Percentiles rank a stretch among this genome's conserved stretches.
phyloP scores from a whole-genome alignment of 805 yeast genomes.

The Candida caryicola region DNA sequence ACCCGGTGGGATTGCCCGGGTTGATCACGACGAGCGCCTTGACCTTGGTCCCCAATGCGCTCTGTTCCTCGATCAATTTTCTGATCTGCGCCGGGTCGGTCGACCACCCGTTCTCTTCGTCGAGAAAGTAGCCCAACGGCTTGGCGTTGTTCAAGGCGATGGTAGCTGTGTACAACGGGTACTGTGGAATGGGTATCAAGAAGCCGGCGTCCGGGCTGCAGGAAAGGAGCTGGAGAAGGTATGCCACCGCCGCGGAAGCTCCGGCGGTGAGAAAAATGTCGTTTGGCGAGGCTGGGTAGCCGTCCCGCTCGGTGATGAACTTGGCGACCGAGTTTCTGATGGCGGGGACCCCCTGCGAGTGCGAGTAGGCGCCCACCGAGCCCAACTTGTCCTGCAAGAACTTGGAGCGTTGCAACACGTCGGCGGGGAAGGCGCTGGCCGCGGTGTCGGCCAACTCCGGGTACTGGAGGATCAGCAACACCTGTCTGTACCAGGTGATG shows the following conservation, averaged over 20 bases:
- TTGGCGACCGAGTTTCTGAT: constrained; percentile 78
- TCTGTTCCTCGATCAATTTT: constrained; percentile 47
- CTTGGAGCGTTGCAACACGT: constrained; percentile 72
- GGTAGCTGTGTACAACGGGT: constrained; percentile 95
- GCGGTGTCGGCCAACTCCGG: constrained; percentile 54
- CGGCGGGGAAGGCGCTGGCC: constrained; percentile 47
- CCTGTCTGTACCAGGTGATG: constrained; percentile 91
- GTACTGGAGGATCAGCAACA: constrained; percentile 78
- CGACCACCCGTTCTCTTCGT: constrained; percentile 83
- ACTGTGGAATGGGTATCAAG: constrained; percentile 96
- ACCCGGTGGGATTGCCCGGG: constrained; percentile 99
- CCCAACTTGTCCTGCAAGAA: constrained; percentile 59
- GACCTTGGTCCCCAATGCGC: constrained; percentile 54
- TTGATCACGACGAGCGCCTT: constrained; percentile 88
- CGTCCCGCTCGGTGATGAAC: constrained; percentile 79
- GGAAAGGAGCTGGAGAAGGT: constrained; percentile 68
- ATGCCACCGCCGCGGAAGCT: constrained; percentile 91
- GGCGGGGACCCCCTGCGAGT: constrained; percentile 79
- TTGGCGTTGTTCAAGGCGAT: constrained; percentile 78
- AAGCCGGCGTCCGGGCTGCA: constrained; percentile 68
- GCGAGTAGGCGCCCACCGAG: constrained; percentile 93
- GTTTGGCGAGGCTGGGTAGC: constrained; percentile 57
- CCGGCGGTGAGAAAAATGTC: constrained; percentile 87
- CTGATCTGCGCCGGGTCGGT: constrained; percentile 68
- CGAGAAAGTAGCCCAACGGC: constrained; percentile 81